Evolutionary conservation across 768 basidiomycete species (phyloP).

Genomic region (Auriscalpium orientale): DNA sequence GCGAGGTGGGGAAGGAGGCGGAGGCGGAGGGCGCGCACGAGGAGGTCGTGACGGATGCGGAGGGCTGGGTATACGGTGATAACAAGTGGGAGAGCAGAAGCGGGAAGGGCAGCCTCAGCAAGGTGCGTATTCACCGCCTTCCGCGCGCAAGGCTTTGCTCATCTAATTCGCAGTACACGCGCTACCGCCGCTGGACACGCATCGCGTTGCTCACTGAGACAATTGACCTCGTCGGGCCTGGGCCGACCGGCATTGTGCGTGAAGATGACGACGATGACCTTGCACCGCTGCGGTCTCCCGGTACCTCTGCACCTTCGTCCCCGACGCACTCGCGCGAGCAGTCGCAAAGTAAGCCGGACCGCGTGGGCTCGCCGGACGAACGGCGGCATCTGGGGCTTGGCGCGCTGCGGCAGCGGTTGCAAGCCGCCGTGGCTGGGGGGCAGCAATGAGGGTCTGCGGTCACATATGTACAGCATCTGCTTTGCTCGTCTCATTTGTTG

Average conservation of each 20-base stretch:
- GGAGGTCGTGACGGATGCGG: conserved; percentile 66
- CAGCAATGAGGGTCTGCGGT: no score
- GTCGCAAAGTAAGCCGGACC: background rate
- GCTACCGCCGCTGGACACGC: conserved; percentile 81
- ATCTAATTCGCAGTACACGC: conserved; percentile 56
- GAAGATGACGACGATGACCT: conserved; percentile 11
- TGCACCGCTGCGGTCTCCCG: background rate
- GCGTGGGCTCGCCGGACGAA: background rate
- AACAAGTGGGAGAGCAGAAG: conserved; percentile 89
- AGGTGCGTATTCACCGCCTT: conserved; percentile 34
- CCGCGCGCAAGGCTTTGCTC: background rate
- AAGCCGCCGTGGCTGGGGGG: background rate
- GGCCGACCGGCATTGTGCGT: conserved; percentile 20
- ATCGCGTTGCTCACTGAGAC: conserved; percentile 72
- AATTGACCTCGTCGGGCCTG: conserved; percentile 44
- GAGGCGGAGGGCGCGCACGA: conserved; percentile 27
- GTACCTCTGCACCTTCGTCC: background rate
- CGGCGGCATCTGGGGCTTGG: background rate
- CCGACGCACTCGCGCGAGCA: background rate
- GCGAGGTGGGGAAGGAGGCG: conserved; percentile 34
- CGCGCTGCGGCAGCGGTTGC: background rate
- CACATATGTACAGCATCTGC: no score
- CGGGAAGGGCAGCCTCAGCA: conserved; percentile 77
- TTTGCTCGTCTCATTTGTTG: background rate
- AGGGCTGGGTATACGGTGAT: conserved; percentile 92